These are phyloP conservation scores for Fraxinus quadrangulata DNA, from an alignment of 257 asterid species.

Conservation along the genomic window DNA sequence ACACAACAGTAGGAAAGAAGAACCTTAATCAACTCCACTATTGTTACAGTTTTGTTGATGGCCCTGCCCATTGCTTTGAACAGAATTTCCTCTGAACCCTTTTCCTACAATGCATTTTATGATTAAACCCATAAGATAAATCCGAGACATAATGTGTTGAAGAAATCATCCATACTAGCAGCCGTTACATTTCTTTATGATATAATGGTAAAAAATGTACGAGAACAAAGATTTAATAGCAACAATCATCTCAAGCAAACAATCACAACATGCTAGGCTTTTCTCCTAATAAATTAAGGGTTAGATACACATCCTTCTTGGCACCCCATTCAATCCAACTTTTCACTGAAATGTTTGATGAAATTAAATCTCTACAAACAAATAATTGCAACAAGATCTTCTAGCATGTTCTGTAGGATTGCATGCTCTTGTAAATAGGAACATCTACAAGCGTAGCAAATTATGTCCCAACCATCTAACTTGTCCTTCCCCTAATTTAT, in stretches of 20 bases:
- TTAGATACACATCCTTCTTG: neutral
- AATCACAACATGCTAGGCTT: neutral
- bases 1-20: neutral
- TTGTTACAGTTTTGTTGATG: conserved; percentile 67
- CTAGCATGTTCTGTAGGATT: neutral
- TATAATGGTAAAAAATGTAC: neutral
- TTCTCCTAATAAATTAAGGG: neutral
- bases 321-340: neutral
- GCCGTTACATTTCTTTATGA: neutral
- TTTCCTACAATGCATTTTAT: conserved; percentile 42
- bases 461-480: neutral
- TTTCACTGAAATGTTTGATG: neutral
- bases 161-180: neutral
- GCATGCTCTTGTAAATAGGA: neutral
- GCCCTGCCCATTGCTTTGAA: conserved; percentile 84
- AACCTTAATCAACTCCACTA: conserved; percentile 72
- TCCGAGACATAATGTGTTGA: neutral
- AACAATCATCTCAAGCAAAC: neutral
- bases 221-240: neutral
- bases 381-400: neutral
- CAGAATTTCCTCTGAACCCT: conserved; percentile 59
- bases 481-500: neutral
- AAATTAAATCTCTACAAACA: neutral
- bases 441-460: neutral
- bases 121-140: neutral